phyloP scores from a whole-genome alignment of 345 rosid genomes.

The Brassica carinata region DNA sequence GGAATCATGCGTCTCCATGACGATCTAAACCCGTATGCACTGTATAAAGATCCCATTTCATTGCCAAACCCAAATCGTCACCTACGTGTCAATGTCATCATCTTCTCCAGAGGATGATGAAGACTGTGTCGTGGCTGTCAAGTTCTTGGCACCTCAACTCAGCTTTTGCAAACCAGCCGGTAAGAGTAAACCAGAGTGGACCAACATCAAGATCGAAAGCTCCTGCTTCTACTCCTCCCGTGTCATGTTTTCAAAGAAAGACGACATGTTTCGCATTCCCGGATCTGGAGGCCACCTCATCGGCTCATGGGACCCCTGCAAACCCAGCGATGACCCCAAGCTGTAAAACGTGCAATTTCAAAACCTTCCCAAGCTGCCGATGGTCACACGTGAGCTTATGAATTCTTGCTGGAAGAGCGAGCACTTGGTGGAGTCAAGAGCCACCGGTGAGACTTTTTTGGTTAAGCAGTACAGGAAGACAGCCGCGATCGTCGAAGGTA shows the following conservation, averaged over 20 bases:
- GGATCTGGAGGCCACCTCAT: neutral
- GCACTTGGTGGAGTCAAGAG: neutral
- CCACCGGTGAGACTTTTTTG: neutral
- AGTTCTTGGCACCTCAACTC: neutral
- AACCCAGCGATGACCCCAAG: neutral
- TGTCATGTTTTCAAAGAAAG: neutral
- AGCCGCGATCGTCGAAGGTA: neutral
- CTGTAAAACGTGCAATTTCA: neutral
- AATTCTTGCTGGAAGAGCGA: neutral
- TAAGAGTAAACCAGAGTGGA: neutral
- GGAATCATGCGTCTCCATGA: neutral
- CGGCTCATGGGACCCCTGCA: neutral
- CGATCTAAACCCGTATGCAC: neutral
- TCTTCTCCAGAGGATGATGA: neutral
- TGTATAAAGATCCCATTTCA: neutral
- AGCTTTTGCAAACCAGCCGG: neutral
- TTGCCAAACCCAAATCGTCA: neutral
- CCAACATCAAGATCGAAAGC: neutral
- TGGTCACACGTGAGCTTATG: neutral
- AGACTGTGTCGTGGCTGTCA: conserved; percentile 1
- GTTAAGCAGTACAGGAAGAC: neutral
- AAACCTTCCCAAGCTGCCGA: neutral
- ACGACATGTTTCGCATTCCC: neutral
- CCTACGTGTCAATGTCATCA: neutral
- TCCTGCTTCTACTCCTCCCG: neutral